Base-by-base conservation (phyloP, 23 red algal species). In the Porphyridium purpureum region DNA sequence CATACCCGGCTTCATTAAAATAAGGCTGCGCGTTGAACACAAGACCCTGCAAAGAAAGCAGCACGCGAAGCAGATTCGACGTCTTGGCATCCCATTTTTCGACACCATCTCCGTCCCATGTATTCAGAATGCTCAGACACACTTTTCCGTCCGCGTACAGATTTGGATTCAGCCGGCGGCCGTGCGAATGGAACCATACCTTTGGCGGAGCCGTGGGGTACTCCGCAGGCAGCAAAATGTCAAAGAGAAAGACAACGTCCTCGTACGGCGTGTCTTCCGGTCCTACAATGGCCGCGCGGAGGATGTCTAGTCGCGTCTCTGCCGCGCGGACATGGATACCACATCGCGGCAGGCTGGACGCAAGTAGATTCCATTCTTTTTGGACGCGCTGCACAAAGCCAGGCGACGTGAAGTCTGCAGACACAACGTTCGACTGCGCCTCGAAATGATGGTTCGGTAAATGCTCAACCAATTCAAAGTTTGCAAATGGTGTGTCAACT, bases 141-240 rank as follows among this genome's bases (percentile, higher is more conserved):
- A 84, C 79, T 47, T 71, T 70, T 21, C 79, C 79, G 32, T 64
- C 55, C 56, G 38, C 62, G 60, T 84, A 84, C 58, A 84, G 35
- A 60, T 84, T 84, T 33, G 79, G 79, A 49, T 84, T 84, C 31
- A 84, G 73, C 35, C 79, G 57, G n/a, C 67, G 62, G 6, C 62
- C 62, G 32, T 70, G 49, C 11, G 76, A 82, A 27, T 55, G 44
- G 17, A 82, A 54, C 1, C 27, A 21, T 35, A 71, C 69, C 44
- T 65, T 64, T 5, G 79, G 79, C 15, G 79, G 79, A 1, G 48
- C 61, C 7, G 35, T 11, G 21, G 79, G 79, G 35, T 72, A 84
- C 7, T 54, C 50, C 11, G 48, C 29, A 14, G 79, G 69, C 33
- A 84, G 59, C 24, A 52, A 67, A 38, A 84, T 65, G 58, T 84